phyloP scores from a whole-genome alignment of 2,329 filamentous ascomycete species.

The Sporothrix schenckii region DNA sequence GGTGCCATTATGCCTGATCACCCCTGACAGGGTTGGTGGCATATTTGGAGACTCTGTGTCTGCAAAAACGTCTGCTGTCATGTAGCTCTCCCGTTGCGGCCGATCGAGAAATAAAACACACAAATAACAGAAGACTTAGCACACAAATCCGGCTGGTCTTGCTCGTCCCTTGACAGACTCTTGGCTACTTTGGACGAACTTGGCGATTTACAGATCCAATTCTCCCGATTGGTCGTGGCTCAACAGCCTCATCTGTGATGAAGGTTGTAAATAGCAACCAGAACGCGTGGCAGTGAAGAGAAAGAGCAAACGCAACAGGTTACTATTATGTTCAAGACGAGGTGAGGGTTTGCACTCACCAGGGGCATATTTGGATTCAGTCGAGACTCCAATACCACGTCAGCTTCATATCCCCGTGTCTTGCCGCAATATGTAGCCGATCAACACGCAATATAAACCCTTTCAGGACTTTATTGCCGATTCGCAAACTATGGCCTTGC shows the following conservation, averaged over 20 bases:
- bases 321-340: not conserved
- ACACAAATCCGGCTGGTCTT: not conserved
- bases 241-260: not conserved
- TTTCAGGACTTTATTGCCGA: slow-evolving; percentile 7
- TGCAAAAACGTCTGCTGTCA: not conserved
- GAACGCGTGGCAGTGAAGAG: not conserved
- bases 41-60: slow-evolving; percentile 1
- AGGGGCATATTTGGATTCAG: too few species aligned
- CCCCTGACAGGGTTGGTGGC: slow-evolving; percentile 13
- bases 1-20: slow-evolving; percentile 10
- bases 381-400: not conserved
- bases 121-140: not conserved
- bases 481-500: not conserved
- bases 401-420: slow-evolving; percentile 24
- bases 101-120: not conserved
- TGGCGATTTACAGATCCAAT: slow-evolving; percentile 12
- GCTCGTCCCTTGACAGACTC: not conserved
- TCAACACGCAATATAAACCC: not conserved
- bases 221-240: slow-evolving; percentile 1
- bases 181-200: slow-evolving; percentile 14
- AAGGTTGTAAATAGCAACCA: not conserved
- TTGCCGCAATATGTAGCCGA: slow-evolving; percentile 20
- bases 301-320: not conserved
- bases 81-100: not conserved
- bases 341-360: not conserved